A percentile compares a stretch with the other conserved stretches of the same genome.
phyloP scores from a whole-genome alignment of 257 asterid species.

The Mitragyna speciosa region DNA sequence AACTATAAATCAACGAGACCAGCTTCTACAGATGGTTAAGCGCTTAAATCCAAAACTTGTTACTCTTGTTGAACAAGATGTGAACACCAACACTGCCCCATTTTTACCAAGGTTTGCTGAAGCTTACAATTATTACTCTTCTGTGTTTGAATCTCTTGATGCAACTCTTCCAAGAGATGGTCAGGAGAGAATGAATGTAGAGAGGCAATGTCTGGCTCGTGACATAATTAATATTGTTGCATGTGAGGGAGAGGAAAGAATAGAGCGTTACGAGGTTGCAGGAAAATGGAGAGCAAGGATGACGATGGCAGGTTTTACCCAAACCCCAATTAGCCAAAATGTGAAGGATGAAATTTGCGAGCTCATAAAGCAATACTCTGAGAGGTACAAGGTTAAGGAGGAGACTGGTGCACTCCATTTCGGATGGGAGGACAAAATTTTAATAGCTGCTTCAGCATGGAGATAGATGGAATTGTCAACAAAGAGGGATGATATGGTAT shows the following conservation, averaged over 20 bases:
- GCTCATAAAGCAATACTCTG: conserved; percentile 65
- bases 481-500: background rate
- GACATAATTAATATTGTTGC: conserved; percentile 85
- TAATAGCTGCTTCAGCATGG: conserved; percentile 86
- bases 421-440: conserved; percentile 85
- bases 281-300: conserved; percentile 98
- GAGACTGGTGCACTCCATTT: conserved; percentile 80
- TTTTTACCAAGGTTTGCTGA: conserved; percentile 74
- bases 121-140: conserved; percentile 70
- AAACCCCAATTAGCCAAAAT: conserved; percentile 59
- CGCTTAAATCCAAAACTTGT: conserved; percentile 74
- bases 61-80: conserved; percentile 85
- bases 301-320: conserved; percentile 88
- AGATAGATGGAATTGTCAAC: conserved; percentile 25
- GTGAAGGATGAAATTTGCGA: conserved; percentile 55
- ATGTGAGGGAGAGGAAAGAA: conserved; percentile 89
- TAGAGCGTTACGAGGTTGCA: conserved; percentile 88
- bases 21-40: conserved; percentile 87
- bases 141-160: conserved; percentile 81
- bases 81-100: conserved; percentile 88
- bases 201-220: conserved; percentile 89
- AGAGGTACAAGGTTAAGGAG: conserved; percentile 62
- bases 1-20: conserved; percentile 70
- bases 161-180: conserved; percentile 71
- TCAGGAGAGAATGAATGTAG: conserved; percentile 86